Conservation (phyloP, 495 filamentous ascomycete species). For the Margaritispora aquatica region DNA sequence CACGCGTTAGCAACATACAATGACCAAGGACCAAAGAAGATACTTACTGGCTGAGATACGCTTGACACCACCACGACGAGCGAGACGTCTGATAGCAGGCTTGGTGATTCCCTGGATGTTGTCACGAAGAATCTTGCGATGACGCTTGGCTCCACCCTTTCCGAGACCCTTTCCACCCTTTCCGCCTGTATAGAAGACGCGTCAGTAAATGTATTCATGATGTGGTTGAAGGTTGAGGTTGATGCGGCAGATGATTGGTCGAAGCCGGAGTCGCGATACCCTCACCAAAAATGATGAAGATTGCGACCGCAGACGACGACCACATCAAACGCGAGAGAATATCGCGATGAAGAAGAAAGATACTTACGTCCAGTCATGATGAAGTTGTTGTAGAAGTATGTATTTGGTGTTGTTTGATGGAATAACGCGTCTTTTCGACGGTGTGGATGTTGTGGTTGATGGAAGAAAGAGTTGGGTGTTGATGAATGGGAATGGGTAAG, state of each 20-base stretch:
- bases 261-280: slow-evolving; percentile 7
- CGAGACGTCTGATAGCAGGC: slow-evolving; percentile 99
- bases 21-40: not conserved
- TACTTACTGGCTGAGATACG: slow-evolving; percentile 84
- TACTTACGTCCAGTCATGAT: slow-evolving; percentile 30
- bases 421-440: slow-evolving; percentile 20
- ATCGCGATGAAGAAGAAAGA: slow-evolving; percentile 8
- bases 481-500: not conserved
- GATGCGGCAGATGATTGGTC: slow-evolving; percentile 15
- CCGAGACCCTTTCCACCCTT: slow-evolving; percentile 98
- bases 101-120: slow-evolving; percentile 99
- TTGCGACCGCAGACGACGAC: slow-evolving; percentile 17
- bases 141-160: slow-evolving; percentile 81
- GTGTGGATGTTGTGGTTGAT: slow-evolving; percentile 18
- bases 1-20: slow-evolving; percentile 5
- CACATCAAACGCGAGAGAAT: slow-evolving; percentile 6
- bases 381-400: slow-evolving; percentile 13
- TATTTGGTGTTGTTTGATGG: slow-evolving; percentile 22
- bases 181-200: slow-evolving; percentile 51
- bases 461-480: slow-evolving; percentile 14
- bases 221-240: not conserved
- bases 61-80: slow-evolving; percentile 99
- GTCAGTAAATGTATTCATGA: slow-evolving; percentile 18
- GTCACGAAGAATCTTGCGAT: slow-evolving; percentile 98
- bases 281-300: slow-evolving; percentile 8